Evolutionary conservation across 2,329 filamentous ascomycete species (phyloP).

Genomic region (Bipolaris victoriae): DNA sequence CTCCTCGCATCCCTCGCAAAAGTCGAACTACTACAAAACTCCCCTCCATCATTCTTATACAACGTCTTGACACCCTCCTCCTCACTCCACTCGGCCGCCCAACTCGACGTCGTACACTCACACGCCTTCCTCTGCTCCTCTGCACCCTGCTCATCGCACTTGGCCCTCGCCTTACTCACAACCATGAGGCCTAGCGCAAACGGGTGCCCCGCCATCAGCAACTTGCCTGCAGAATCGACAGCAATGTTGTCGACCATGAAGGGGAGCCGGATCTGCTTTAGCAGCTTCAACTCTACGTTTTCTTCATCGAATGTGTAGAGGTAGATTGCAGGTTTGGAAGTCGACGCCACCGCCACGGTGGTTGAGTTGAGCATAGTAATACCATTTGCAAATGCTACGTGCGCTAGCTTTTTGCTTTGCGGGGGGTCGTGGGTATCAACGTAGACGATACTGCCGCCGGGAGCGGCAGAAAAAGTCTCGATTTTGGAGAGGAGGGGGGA

Average conservation of each 20-base stretch:
- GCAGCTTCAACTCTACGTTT: constrained; percentile 18
- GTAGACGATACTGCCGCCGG: constrained; percentile 48
- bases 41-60: constrained; percentile 41
- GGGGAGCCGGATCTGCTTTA: constrained; percentile 30
- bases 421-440: constrained; percentile 32
- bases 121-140: constrained; percentile 32
- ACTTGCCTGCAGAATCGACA: constrained; percentile 44
- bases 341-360: constrained; percentile 50
- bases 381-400: constrained; percentile 53
- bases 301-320: constrained; percentile 38
- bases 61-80: constrained; percentile 43
- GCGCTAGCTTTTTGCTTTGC: constrained; percentile 32
- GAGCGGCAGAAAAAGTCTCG: constrained; percentile 49
- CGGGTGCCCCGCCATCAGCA: constrained; percentile 53
- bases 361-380: constrained; percentile 46
- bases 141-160: constrained; percentile 23
- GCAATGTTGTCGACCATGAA: constrained; percentile 51
- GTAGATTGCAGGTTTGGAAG: constrained; percentile 41
- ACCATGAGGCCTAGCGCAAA: constrained; percentile 41
- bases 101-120: constrained; percentile 41
- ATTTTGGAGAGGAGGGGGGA: constrained; percentile 40
- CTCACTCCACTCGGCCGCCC: constrained; percentile 51
- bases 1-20: constrained; percentile 48
- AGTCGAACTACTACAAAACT: constrained; percentile 47
- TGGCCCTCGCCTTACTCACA: constrained; percentile 28